Evolutionary conservation across 176 grass and related monocot genomes (phyloP).

Genomic region (Lolium rigidum): DNA sequence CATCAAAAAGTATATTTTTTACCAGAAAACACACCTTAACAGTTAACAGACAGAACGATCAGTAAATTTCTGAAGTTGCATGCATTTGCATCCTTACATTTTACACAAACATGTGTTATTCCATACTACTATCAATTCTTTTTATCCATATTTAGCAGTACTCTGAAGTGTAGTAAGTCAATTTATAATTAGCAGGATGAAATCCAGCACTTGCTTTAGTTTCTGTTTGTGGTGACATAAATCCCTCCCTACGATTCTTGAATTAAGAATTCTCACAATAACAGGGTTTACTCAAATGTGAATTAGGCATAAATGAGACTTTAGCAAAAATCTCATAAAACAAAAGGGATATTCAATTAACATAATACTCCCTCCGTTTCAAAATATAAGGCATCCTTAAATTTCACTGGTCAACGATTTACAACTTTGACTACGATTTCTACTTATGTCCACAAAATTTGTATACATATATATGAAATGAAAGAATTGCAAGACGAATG

Average conservation of each 20-base stretch:
- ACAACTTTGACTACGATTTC: too few species aligned
- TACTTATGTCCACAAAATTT: too few species aligned
- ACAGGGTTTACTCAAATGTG: background rate
- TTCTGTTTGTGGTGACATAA: background rate
- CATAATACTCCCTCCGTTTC: too few species aligned
- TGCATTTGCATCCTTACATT: background rate
- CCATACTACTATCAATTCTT: constrained; percentile 8
- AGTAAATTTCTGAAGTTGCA: background rate
- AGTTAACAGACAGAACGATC: background rate
- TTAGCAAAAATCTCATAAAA: background rate
- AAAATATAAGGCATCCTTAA: too few species aligned
- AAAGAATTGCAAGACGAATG: too few species aligned
- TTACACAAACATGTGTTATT: background rate
- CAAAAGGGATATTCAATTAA: background rate
- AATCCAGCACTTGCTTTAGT: background rate
- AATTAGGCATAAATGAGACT: background rate
- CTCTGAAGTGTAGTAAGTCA: background rate
- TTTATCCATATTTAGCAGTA: background rate
- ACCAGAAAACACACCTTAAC: background rate
- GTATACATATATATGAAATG: too few species aligned
- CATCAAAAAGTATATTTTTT: background rate
- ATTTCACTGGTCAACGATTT: too few species aligned
- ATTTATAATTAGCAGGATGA: background rate
- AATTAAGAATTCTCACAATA: background rate
- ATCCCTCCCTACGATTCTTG: background rate